Conservation (phyloP, 2,329 filamentous ascomycete genomes). For the Ampelomyces quisqualis region DNA sequence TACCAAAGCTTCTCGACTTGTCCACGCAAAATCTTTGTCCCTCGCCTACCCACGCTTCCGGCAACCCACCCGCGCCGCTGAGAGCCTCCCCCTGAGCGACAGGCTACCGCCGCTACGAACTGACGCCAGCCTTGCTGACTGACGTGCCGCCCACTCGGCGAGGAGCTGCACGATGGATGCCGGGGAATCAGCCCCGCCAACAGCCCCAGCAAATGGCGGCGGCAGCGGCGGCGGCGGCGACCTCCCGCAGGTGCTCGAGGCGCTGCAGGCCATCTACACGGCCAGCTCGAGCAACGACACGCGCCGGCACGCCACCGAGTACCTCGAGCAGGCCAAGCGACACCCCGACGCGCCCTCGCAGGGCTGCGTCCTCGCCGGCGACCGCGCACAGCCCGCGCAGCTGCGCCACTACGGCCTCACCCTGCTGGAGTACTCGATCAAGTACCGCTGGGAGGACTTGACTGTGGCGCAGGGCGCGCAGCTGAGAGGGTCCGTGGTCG, state of each 20-base stretch:
- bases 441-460: constrained; percentile 79
- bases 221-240: constrained; percentile 27
- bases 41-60: constrained; percentile 2
- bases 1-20: constrained; percentile 22
- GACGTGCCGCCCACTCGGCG: neutral
- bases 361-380: constrained; percentile 78
- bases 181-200: constrained; percentile 32
- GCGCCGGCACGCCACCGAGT: constrained; percentile 78
- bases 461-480: constrained; percentile 65
- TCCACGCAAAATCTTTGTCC: constrained; percentile 10
- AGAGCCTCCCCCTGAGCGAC: neutral
- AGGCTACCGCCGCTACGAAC: neutral
- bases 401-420: constrained; percentile 94
- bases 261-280: constrained; percentile 84
- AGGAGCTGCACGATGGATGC: constrained; percentile 33
- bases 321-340: constrained; percentile 82
- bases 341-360: constrained; percentile 77
- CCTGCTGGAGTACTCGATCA: constrained; percentile 84
- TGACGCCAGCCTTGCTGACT: neutral
- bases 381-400: constrained; percentile 71
- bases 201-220: constrained; percentile 22
- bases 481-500: constrained; percentile 74
- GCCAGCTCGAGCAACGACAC: constrained; percentile 77
- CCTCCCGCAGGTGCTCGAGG: constrained; percentile 73
- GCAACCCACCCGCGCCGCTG: neutral